Conservation (phyloP, 1,284 basidiomycete genomes). For the Austroboletus novae-zelandiae region DNA sequence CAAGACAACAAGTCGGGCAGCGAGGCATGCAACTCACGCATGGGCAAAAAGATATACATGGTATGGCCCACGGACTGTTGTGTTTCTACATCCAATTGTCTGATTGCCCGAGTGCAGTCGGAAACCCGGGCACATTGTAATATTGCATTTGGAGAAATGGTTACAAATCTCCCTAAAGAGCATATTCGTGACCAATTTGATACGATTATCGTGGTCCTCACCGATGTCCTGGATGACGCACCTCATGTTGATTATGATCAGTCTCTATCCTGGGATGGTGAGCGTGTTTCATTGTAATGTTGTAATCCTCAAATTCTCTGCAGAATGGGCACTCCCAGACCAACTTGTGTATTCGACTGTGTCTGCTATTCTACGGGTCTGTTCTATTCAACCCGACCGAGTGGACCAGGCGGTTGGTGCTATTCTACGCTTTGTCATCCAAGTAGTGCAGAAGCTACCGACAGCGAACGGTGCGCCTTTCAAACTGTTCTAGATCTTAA, state of each 20-base stretch:
- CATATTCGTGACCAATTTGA: constrained; percentile 51
- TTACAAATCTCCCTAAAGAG: constrained; percentile 57
- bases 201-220: constrained; percentile 52
- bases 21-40: not conserved
- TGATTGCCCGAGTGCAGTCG: constrained; percentile 34
- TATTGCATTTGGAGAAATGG: constrained; percentile 73
- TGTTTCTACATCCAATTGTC: constrained; percentile 3
- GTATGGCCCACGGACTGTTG: constrained; percentile 12
- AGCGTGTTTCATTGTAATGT: constrained; percentile 9
- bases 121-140: constrained; percentile 71
- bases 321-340: constrained; percentile 81
- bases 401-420: constrained; percentile 49
- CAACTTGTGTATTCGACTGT: constrained; percentile 76
- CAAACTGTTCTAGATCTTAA: not conserved
- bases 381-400: constrained; percentile 49
- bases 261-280: constrained; percentile 75
- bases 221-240: constrained; percentile 66
- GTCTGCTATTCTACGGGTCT: constrained; percentile 69
- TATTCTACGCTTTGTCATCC: constrained; percentile 60
- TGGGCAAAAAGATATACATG: constrained; percentile 20
- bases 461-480: constrained; percentile 50
- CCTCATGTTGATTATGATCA: constrained; percentile 74
- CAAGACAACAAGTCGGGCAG: constrained; percentile 10
- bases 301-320: constrained; percentile 9
- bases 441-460: constrained; percentile 55